These are phyloP conservation scores for Parmelia sp. DNA, from an alignment of 495 filamentous ascomycete genomes.

Conservation along the genomic window DNA sequence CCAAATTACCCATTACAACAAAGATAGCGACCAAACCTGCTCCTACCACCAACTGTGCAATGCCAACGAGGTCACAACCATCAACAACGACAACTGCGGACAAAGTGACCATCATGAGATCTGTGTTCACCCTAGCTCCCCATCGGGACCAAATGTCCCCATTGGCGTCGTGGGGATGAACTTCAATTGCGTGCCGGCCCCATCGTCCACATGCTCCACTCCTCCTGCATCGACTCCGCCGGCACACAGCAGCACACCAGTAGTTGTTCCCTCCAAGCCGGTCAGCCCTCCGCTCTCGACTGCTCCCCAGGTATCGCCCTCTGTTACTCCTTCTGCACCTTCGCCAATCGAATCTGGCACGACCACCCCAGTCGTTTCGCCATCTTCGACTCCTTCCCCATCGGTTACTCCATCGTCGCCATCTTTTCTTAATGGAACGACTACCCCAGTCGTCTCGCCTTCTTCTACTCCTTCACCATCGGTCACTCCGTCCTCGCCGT, in stretches of 20 bases:
- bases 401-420: not conserved
- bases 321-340: slow-evolving; percentile 3
- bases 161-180: slow-evolving; percentile 67
- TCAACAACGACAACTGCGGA: slow-evolving; percentile 84
- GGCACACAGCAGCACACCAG: not conserved
- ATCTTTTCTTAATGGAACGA: not conserved
- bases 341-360: not conserved
- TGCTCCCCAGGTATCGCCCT: slow-evolving; percentile 10
- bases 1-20: slow-evolving; percentile 74
- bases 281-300: slow-evolving; percentile 28
- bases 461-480: too few species aligned
- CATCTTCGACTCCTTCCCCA: slow-evolving; percentile 5
- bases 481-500: not conserved
- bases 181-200: slow-evolving; percentile 64
- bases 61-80: slow-evolving; percentile 55
- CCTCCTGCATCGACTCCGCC: slow-evolving; percentile 22
- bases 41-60: slow-evolving; percentile 62
- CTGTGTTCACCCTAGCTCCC: slow-evolving; percentile 60
- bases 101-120: slow-evolving; percentile 71
- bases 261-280: slow-evolving; percentile 13
- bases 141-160: slow-evolving; percentile 29
- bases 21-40: slow-evolving; percentile 74
- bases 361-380: not conserved
- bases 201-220: slow-evolving; percentile 38
- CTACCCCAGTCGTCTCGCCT: slow-evolving; percentile 7